Conservation (phyloP, 768 basidiomycete genomes). For the Rickenella mellea region DNA sequence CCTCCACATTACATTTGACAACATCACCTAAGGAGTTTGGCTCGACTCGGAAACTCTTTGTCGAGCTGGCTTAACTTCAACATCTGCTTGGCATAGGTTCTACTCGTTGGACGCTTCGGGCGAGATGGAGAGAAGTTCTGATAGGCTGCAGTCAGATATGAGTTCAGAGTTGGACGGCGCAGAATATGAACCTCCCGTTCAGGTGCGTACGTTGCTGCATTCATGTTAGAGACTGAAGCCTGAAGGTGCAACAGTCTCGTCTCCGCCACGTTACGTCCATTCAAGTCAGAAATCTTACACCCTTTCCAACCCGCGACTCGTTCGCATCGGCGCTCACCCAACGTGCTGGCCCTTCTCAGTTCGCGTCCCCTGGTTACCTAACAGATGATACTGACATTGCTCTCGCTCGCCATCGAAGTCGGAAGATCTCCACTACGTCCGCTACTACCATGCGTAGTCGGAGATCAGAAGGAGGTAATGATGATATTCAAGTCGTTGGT, state of each 20-base stretch:
- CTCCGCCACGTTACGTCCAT: constrained; percentile 65
- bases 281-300: constrained; percentile 76
- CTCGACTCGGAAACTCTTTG: too few relatives aligned
- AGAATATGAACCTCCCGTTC: too few relatives aligned
- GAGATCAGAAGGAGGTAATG: constrained; percentile 31
- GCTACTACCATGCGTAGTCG: constrained; percentile 35
- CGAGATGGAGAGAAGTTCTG: too few relatives aligned
- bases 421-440: constrained; percentile 55
- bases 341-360: constrained; percentile 54
- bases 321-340: constrained; percentile 66
- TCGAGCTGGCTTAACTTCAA: too few relatives aligned
- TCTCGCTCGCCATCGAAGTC: constrained; percentile 44
- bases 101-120: too few relatives aligned
- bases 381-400: constrained; percentile 67
- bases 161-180: too few relatives aligned
- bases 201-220: too few relatives aligned
- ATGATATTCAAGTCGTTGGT: constrained; percentile 21
- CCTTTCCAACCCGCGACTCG: constrained; percentile 72
- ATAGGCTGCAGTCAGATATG: too few relatives aligned
- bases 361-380: constrained; percentile 43
- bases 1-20: too few relatives aligned
- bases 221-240: too few relatives aligned
- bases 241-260: constrained; percentile 36
- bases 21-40: too few relatives aligned
- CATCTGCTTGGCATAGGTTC: too few relatives aligned